These are phyloP conservation scores for Pestalotiopsis sp. DNA, from an alignment of 2,329 filamentous ascomycete species.

Conservation along the genomic window DNA sequence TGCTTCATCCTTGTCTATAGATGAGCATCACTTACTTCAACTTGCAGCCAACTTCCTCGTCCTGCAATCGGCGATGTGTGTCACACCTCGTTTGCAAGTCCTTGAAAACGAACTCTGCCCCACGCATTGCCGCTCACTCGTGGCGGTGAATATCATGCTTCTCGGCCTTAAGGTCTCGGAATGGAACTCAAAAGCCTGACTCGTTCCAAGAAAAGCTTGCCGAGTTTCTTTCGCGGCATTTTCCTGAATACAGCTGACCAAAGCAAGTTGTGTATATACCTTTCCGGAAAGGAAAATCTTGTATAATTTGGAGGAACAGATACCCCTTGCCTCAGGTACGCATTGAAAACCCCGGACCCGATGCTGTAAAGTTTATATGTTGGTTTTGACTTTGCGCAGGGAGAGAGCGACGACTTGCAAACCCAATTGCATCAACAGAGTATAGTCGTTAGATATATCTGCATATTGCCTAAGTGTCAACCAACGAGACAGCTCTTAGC, in stretches of 20 bases:
- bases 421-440: background rate
- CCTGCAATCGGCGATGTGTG: background rate
- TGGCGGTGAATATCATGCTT: background rate
- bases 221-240: background rate
- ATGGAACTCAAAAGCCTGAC: background rate
- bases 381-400: background rate
- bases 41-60: background rate
- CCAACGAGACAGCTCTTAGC: background rate
- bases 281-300: too few relatives aligned
- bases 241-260: background rate
- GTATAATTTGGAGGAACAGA: too few relatives aligned
- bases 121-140: background rate
- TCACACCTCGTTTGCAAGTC: background rate
- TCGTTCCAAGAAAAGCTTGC: background rate
- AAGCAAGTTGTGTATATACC: too few relatives aligned
- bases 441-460: background rate
- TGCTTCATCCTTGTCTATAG: background rate
- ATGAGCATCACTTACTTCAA: background rate
- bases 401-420: background rate
- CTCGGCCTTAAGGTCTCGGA: background rate
- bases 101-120: background rate
- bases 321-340: too few relatives aligned
- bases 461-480: background rate
- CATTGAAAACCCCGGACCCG: too few relatives aligned
- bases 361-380: too few relatives aligned